A percentile compares a stretch with the other conserved stretches of the same genome.
phyloP scores from a whole-genome alignment of 306 rosid species.

The Carpinus fangiana region DNA sequence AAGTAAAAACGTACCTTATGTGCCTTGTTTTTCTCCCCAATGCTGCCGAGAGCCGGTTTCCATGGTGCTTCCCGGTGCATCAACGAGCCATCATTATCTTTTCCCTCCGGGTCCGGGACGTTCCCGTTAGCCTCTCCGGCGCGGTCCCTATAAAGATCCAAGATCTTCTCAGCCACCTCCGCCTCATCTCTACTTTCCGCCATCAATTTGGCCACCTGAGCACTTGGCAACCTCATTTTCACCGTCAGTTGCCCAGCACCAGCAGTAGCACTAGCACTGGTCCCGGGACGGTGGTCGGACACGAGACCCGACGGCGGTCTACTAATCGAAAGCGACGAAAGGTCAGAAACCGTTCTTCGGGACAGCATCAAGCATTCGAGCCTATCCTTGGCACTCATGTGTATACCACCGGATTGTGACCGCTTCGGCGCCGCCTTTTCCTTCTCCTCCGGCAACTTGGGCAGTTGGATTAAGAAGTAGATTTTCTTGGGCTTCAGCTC shows the following conservation, averaged over 20 bases:
- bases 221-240: slow-evolving; percentile 65
- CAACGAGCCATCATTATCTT: background rate
- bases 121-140: slow-evolving; percentile 25
- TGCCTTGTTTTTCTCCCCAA: slow-evolving; percentile 26
- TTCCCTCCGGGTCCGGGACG: slow-evolving; percentile 2
- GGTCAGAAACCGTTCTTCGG: slow-evolving; percentile 61
- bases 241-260: slow-evolving; percentile 40
- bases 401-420: slow-evolving; percentile 49
- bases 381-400: slow-evolving; percentile 65
- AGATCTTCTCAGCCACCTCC: slow-evolving; percentile 66
- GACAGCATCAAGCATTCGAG: slow-evolving; percentile 80
- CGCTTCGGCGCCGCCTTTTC: background rate
- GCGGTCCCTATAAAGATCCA: slow-evolving; percentile 44
- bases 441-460: slow-evolving; percentile 22
- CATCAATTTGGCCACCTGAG: slow-evolving; percentile 60
- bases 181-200: slow-evolving; percentile 54
- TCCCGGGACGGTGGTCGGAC: slow-evolving; percentile 5
- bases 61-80: slow-evolving; percentile 16
- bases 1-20: slow-evolving; percentile 41
- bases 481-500: slow-evolving; percentile 56
- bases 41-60: slow-evolving; percentile 35
- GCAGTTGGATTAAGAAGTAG: slow-evolving; percentile 65
- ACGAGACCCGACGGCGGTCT: slow-evolving; percentile 13
- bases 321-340: slow-evolving; percentile 19
- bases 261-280: background rate